These are phyloP conservation scores for Anthracocystis panici-leucophaei DNA, from an alignment of 1,284 basidiomycete species.

Conservation along the genomic window DNA sequence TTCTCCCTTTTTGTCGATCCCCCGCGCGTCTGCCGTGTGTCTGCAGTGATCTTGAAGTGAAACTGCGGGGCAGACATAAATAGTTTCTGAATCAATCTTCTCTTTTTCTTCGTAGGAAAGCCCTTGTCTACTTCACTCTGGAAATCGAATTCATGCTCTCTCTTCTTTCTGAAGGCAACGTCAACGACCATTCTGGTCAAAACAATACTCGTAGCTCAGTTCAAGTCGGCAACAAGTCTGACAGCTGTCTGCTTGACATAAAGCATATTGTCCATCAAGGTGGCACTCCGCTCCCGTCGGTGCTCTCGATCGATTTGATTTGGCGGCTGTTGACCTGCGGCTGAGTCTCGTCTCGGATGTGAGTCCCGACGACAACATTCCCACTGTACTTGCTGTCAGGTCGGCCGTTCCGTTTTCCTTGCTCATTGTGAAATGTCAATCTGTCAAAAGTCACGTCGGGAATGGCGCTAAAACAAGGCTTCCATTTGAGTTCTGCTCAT, in stretches of 20 bases:
- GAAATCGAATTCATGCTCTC: constrained; percentile 2
- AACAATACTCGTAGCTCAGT: neutral
- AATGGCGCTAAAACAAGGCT: neutral
- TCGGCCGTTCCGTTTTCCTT: too few relatives aligned
- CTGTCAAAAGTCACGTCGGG: too few relatives aligned
- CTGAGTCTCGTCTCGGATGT: too few relatives aligned
- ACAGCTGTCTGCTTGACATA: too few relatives aligned
- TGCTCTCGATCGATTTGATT: too few relatives aligned
- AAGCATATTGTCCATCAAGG: too few relatives aligned
- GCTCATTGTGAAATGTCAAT: too few relatives aligned
- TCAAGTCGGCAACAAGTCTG: too few relatives aligned
- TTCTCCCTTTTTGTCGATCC: neutral
- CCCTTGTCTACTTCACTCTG: neutral
- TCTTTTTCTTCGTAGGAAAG: constrained; percentile 3
- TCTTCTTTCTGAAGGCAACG: neutral
- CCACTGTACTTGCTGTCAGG: too few relatives aligned
- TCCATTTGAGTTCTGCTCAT: neutral
- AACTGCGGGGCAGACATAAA: constrained; percentile 7
- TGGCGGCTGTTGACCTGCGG: too few relatives aligned
- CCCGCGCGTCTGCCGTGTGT: neutral
- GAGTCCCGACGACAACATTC: too few relatives aligned
- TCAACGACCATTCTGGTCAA: neutral
- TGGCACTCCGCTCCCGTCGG: too few relatives aligned
- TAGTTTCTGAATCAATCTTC: neutral
- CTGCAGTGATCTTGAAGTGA: neutral